Evolutionary conservation across 2,329 filamentous ascomycete genomes (phyloP), one percentile per base, ranked within the genome.

Genomic region (Colletotrichum orbiculare): DNA sequence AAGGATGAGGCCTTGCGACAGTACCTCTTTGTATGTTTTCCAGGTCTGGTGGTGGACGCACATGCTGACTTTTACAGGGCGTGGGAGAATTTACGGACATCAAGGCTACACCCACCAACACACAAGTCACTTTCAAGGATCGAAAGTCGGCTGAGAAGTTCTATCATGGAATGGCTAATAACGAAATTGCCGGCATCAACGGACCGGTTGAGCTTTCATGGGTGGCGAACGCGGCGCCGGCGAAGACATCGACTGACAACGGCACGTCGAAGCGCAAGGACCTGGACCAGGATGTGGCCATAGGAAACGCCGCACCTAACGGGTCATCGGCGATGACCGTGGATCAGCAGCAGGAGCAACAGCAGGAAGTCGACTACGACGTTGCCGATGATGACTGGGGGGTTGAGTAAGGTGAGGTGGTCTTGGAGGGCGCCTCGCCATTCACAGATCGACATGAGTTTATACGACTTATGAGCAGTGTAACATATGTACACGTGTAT

Each of bases 131-230:
- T 6, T 91, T 91, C 73, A 87, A 86, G 62, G 88, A 91, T 71
- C 86, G 89, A 62, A 87, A 87, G 73, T 89, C 90, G 12, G 92
- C 91, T 4, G 92, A 95, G 74, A 88, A 84, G 68, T 89, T 91
- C 71, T 86, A 85, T 78, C 86, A 87, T 70, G 81, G 85, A 35
- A 77, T 87, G n/a, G 74, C 85, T 50, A 82, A 82, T 49, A 83
- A 83, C 47, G 78, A 84, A 17, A 86, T 94, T 45, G 87, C 89
- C 0, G 86, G 87, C 7, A 78, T 92, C 10, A 78, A 83, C 1
- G 88, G 86, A 46, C 85, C 85, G 49, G 81, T 93, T 11, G 88
- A 92, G 59, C 75, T 92, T 43, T 76, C 85, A 1, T 95, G 92
- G 92, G 82, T 82, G 33, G 68, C 69, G n/a, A 79, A 70, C 41